Percentiles rank a stretch among this genome's conserved stretches.
These are phyloP conservation scores for Phascolomyces articulosus DNA, from an alignment of 371 early-diverging fungal genomes.

Conservation along the genomic window DNA sequence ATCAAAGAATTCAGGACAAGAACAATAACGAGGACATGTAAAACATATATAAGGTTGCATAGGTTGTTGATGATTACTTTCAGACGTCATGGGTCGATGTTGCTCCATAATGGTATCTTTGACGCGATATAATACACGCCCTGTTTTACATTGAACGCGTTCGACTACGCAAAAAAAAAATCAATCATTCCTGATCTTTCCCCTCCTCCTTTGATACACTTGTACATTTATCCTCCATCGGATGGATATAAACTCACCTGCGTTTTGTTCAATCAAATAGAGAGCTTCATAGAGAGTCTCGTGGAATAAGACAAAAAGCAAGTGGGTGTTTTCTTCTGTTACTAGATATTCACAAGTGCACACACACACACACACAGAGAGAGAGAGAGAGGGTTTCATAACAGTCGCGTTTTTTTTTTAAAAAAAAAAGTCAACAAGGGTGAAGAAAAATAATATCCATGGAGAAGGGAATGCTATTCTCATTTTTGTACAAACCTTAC, in stretches of 20 bases:
- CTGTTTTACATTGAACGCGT: conserved; percentile 15
- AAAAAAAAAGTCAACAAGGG: too few species aligned
- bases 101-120: conserved; percentile 15
- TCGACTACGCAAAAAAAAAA: conserved; percentile 2
- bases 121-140: conserved; percentile 23
- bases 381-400: too few species aligned
- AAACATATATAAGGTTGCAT: conserved; percentile 17
- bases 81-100: neutral
- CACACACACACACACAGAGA: too few species aligned
- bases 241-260: conserved; percentile 15
- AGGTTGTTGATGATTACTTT: neutral
- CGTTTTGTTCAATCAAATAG: conserved; percentile 24
- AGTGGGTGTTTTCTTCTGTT: conserved; percentile 15
- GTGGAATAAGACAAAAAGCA: conserved; percentile 15
- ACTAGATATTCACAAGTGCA: conserved; percentile 19
- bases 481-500: neutral
- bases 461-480: neutral
- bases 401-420: too few species aligned
- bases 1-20: conserved; percentile 20
- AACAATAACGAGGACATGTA: conserved; percentile 22
- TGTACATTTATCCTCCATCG: too few species aligned
- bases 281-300: conserved; percentile 22
- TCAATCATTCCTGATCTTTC: neutral
- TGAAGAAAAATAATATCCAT: neutral
- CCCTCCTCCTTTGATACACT: neutral